Conservation (phyloP, 768 basidiomycete species). For the Suillus cothurnatus region DNA sequence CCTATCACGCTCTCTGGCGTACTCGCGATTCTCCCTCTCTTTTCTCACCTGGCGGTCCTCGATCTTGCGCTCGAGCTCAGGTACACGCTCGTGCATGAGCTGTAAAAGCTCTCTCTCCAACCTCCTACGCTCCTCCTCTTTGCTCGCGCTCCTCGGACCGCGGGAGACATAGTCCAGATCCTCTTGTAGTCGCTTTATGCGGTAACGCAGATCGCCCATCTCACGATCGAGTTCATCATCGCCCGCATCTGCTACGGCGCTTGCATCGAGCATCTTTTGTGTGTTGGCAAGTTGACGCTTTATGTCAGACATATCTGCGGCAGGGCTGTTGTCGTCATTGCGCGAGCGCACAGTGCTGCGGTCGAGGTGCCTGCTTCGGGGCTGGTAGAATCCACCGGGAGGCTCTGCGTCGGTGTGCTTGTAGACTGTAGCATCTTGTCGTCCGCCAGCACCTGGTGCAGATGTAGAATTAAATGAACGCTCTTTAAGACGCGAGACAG, state of each 20-base stretch:
- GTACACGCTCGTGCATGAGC: constrained; percentile 89
- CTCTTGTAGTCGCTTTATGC: constrained; percentile 84
- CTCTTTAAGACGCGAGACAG: constrained; percentile 62
- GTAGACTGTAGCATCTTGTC: constrained; percentile 91
- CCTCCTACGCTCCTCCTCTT: constrained; percentile 84
- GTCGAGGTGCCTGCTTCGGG: constrained; percentile 82
- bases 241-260: constrained; percentile 70
- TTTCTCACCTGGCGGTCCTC: constrained; percentile 76
- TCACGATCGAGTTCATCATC: constrained; percentile 93
- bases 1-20: constrained; percentile 76
- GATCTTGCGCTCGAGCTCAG: constrained; percentile 85
- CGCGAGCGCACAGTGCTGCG: constrained; percentile 77
- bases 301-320: constrained; percentile 80
- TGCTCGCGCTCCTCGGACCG: constrained; percentile 67
- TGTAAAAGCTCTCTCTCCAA: constrained; percentile 86
- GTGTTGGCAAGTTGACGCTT: constrained; percentile 82
- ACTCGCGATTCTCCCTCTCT: constrained; percentile 77
- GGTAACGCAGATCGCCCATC: constrained; percentile 81
- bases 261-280: constrained; percentile 76
- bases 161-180: constrained; percentile 87
- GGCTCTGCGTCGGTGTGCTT: constrained; percentile 72
- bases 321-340: constrained; percentile 61
- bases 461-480: constrained; percentile 68
- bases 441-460: constrained; percentile 54
- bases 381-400: constrained; percentile 72